Percentiles rank a stretch among this genome's conserved stretches.
Evolutionary conservation across 345 rosid genomes (phyloP).

Genomic region (Syzygium jambos): DNA sequence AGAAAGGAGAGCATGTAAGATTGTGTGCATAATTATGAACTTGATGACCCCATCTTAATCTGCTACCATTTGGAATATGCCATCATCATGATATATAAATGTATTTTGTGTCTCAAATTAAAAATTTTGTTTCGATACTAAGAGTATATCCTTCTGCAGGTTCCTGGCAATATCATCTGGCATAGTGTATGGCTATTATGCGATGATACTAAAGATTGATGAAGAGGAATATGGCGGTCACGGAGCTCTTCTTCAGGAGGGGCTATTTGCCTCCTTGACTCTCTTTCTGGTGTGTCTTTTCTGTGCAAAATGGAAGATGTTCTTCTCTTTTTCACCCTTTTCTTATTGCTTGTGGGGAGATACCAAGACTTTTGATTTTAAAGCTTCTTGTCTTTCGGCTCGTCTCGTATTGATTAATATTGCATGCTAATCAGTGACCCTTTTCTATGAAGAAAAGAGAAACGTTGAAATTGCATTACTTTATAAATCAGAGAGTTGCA

Average conservation of each 20-base stretch:
- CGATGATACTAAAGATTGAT: conserved; percentile 71
- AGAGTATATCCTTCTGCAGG: conserved; percentile 25
- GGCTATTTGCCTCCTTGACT: conserved; percentile 80
- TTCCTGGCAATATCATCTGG: conserved; percentile 68
- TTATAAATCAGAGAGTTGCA: neutral
- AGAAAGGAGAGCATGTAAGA: neutral
- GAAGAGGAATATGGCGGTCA: conserved; percentile 98
- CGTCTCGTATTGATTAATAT: neutral
- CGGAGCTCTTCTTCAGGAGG: conserved; percentile 88
- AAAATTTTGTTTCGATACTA: neutral
- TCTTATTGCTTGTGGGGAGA: neutral
- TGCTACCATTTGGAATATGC: neutral
- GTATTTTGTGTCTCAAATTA: neutral
- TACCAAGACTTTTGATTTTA: neutral
- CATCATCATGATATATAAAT: neutral
- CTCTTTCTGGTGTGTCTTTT: conserved; percentile 61
- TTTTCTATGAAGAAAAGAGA: neutral
- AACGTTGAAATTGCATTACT: neutral
- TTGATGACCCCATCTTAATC: neutral
- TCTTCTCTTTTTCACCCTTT: neutral
- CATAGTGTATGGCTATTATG: conserved; percentile 73
- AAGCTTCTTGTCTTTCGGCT: neutral
- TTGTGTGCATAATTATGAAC: neutral
- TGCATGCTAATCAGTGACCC: neutral
- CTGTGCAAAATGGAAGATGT: neutral